These are phyloP conservation scores for Aspergillus brasiliensis DNA, from an alignment of 2,329 filamentous ascomycete genomes.

Conservation along the genomic window DNA sequence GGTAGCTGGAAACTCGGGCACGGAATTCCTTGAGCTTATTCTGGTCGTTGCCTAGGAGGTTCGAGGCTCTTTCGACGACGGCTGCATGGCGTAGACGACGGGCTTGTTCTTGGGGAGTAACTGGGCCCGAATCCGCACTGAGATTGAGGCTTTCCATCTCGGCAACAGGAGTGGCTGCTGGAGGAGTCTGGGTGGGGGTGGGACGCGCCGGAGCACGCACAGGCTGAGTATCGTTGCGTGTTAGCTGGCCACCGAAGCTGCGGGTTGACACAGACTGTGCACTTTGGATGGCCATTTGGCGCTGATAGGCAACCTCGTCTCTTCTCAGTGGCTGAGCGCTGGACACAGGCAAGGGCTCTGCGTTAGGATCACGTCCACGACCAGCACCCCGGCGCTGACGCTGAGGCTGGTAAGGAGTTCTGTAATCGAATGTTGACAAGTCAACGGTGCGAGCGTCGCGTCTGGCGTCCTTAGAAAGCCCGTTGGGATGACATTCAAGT, in stretches of 20 bases:
- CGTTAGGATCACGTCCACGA: slow-evolving; percentile 82
- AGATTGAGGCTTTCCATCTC: slow-evolving; percentile 58
- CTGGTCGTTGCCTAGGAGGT: slow-evolving; percentile 75
- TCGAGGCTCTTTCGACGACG: slow-evolving; percentile 81
- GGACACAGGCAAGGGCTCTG: slow-evolving; percentile 73
- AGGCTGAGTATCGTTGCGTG: slow-evolving; percentile 51
- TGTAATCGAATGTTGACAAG: slow-evolving; percentile 80
- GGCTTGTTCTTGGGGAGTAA: slow-evolving; percentile 77
- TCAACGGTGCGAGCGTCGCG: slow-evolving; percentile 84
- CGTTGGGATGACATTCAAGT: slow-evolving; percentile 76
- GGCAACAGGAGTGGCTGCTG: slow-evolving; percentile 32
- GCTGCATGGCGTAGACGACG: slow-evolving; percentile 77
- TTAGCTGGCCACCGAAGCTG: slow-evolving; percentile 83
- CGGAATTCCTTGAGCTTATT: slow-evolving; percentile 78
- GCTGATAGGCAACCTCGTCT: slow-evolving; percentile 87
- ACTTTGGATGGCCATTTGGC: slow-evolving; percentile 87
- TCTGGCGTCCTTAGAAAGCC: slow-evolving; percentile 78
- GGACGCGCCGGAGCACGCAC: slow-evolving; percentile 49
- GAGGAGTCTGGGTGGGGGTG: slow-evolving; percentile 29
- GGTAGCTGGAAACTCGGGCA: slow-evolving; percentile 75
- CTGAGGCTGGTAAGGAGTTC: slow-evolving; percentile 67
- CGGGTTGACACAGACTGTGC: slow-evolving; percentile 77
- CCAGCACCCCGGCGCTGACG: slow-evolving; percentile 63
- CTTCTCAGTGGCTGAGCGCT: slow-evolving; percentile 78
- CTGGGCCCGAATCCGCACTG: slow-evolving; percentile 38